Conservation (phyloP, 1,284 basidiomycete species). For the Tranzscheliella williamsii region DNA sequence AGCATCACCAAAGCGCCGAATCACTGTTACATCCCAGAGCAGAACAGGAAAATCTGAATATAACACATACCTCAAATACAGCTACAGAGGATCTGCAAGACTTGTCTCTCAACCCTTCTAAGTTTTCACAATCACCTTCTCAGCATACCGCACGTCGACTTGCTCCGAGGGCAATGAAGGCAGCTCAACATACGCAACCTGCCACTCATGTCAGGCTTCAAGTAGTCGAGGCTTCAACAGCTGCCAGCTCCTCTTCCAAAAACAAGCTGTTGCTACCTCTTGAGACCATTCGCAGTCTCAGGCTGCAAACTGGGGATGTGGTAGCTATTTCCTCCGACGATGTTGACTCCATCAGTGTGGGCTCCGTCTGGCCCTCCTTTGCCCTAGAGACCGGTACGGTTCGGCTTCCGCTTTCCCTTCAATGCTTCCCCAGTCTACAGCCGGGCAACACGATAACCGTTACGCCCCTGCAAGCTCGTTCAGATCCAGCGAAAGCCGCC, state of each 20-base stretch:
- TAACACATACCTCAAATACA: too few relatives aligned
- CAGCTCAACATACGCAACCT: too few relatives aligned
- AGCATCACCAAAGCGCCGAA: too few relatives aligned
- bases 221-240: too few relatives aligned
- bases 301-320: constrained; percentile 30
- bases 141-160: too few relatives aligned
- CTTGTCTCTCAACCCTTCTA: too few relatives aligned
- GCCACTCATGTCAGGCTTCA: too few relatives aligned
- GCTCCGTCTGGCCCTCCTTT: constrained; percentile 33
- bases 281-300: constrained; percentile 20
- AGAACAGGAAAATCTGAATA: too few relatives aligned
- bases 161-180: too few relatives aligned
- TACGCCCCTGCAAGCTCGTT: neutral
- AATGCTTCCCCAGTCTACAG: constrained; percentile 2
- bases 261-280: constrained; percentile 23
- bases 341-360: neutral
- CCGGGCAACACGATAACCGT: constrained; percentile 8
- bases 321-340: constrained; percentile 4
- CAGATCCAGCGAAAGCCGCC: neutral
- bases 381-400: constrained; percentile 15
- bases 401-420: constrained; percentile 14
- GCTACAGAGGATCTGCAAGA: too few relatives aligned
- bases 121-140: too few relatives aligned
- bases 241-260: constrained; percentile 20
- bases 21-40: too few relatives aligned